Percentiles rank a stretch among this genome's conserved stretches.
phyloP scores from a whole-genome alignment of 2,329 filamentous ascomycete species.

The Didymella glomerata region DNA sequence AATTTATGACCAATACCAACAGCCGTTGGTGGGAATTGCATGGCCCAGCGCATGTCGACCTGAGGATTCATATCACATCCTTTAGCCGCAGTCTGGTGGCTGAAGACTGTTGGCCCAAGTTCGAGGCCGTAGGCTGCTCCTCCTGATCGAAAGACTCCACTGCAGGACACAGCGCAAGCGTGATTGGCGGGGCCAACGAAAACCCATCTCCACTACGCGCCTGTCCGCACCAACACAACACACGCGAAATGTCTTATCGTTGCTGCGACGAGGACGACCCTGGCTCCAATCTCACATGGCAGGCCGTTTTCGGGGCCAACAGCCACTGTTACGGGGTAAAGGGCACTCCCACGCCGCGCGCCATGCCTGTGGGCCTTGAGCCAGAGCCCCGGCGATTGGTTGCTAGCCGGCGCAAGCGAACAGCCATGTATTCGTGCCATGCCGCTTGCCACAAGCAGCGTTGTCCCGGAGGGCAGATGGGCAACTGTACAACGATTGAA shows the following conservation, averaged over 20 bases:
- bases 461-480: conserved; percentile 21
- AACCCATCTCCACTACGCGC: conserved; percentile 26
- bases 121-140: conserved; percentile 24
- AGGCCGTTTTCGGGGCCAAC: conserved; percentile 36
- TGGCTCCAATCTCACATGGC: conserved; percentile 44
- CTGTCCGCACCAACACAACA: conserved; percentile 24
- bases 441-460: conserved; percentile 45
- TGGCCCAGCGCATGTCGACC: conserved; percentile 4
- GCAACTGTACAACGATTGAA: conserved; percentile 43
- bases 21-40: conserved; percentile 11
- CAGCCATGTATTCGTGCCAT: conserved; percentile 43
- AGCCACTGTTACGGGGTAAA: conserved; percentile 40
- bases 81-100: conserved; percentile 36
- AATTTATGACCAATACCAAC: conserved; percentile 1
- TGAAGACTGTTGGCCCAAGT: conserved; percentile 12
- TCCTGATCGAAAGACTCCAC: conserved; percentile 1
- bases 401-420: conserved; percentile 34
- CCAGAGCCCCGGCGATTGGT: conserved; percentile 40
- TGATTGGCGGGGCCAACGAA: conserved; percentile 10
- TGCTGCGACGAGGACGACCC: conserved; percentile 36
- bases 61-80: conserved; percentile 32
- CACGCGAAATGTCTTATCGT: conserved; percentile 40
- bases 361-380: conserved; percentile 32
- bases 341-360: conserved; percentile 31
- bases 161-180: background rate